These are phyloP conservation scores for Ensete ventricosum DNA, from an alignment of 176 grass and related monocot genomes.

Conservation along the genomic window DNA sequence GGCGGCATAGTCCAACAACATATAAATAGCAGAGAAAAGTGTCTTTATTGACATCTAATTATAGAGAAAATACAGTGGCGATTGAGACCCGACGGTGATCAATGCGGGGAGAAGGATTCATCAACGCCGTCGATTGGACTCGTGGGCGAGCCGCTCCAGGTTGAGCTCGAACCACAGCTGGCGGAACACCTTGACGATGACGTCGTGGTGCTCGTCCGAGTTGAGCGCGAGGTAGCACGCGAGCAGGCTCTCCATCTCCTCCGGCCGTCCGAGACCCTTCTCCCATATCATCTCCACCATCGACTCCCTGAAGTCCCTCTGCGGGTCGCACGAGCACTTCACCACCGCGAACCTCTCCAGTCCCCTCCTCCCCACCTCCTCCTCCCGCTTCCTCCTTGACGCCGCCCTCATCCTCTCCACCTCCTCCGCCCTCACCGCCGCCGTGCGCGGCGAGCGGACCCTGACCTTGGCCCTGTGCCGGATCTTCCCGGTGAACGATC, in stretches of 20 bases:
- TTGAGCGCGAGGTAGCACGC: slow-evolving; percentile 24
- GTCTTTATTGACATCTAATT: neutral
- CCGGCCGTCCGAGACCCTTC: slow-evolving; percentile 17
- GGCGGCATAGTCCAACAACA: neutral
- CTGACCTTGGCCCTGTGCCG: slow-evolving; percentile 6
- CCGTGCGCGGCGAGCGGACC: neutral
- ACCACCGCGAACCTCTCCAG: slow-evolving; percentile 20
- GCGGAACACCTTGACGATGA: slow-evolving; percentile 20
- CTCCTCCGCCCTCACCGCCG: neutral
- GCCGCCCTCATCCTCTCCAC: neutral
- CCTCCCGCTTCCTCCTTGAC: neutral
- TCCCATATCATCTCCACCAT: slow-evolving; percentile 24
- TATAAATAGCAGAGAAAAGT: neutral
- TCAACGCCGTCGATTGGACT: neutral
- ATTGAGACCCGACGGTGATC: neutral
- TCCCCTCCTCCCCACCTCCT: neutral
- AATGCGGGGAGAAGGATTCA: neutral
- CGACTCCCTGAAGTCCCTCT: slow-evolving; percentile 19
- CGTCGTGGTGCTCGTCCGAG: slow-evolving; percentile 20
- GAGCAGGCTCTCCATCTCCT: slow-evolving; percentile 21
- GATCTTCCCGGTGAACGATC: slow-evolving; percentile 14
- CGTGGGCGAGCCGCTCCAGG: neutral
- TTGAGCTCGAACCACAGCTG: slow-evolving; percentile 18
- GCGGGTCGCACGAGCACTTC: slow-evolving; percentile 11
- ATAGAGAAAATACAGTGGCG: neutral